Percentiles rank a stretch among this genome's conserved stretches.
These are phyloP conservation scores for Boletus vinaceobasis DNA, from an alignment of 768 basidiomycete genomes.

Conservation along the genomic window DNA sequence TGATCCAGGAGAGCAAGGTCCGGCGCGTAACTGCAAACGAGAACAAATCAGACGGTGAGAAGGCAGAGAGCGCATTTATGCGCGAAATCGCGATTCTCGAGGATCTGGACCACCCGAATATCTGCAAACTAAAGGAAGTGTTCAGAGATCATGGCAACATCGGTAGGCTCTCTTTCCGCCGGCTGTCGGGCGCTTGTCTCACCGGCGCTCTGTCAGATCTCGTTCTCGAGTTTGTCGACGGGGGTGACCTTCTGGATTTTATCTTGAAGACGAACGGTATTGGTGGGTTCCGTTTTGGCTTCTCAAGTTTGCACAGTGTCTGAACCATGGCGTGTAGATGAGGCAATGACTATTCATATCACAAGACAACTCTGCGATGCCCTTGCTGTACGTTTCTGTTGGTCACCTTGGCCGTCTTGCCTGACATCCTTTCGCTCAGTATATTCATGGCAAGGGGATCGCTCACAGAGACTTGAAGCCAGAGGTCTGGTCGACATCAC, in stretches of 20 bases:
- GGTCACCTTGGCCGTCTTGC: neutral
- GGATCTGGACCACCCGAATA: conserved; percentile 72
- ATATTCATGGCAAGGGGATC: conserved; percentile 72
- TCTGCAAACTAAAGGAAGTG: conserved; percentile 75
- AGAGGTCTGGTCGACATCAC: conserved; percentile 42
- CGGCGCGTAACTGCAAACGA: conserved; percentile 35
- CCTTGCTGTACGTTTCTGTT: conserved; percentile 49
- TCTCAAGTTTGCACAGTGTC: neutral
- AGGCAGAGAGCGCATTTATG: conserved; percentile 43
- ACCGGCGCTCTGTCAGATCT: conserved; percentile 50
- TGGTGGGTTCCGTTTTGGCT: conserved; percentile 39
- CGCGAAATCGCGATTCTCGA: conserved; percentile 81
- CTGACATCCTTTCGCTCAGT: conserved; percentile 33
- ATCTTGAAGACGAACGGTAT: conserved; percentile 63
- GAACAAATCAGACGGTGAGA: conserved; percentile 26
- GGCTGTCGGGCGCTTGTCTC: conserved; percentile 9
- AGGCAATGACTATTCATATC: conserved; percentile 60
- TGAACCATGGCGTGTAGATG: conserved; percentile 34
- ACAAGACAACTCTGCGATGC: conserved; percentile 84
- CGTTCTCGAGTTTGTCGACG: conserved; percentile 81
- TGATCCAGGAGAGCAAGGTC: conserved; percentile 59
- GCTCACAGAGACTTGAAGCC: conserved; percentile 95
- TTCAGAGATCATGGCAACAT: conserved; percentile 65
- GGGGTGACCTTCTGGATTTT: conserved; percentile 84
- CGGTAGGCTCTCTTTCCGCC: conserved; percentile 38